Percentiles rank a stretch among this genome's conserved stretches.
Conservation (phyloP, 2,329 filamentous ascomycete species). For the Corinectria fuckeliana region DNA sequence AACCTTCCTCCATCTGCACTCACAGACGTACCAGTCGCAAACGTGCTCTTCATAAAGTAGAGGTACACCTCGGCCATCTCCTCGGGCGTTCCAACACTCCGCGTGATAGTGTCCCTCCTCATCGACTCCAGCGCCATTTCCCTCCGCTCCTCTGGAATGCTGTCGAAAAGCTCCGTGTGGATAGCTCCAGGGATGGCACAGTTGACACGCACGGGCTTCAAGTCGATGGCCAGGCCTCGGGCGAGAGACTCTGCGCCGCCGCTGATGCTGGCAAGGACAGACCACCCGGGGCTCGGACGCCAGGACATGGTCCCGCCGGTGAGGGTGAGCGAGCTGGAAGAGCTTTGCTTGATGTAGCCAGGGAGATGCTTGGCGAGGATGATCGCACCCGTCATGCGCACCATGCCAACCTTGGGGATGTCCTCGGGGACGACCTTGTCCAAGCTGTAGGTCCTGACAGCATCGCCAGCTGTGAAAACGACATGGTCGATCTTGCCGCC, state of each 20-base stretch:
- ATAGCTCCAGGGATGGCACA: slow-evolving; percentile 62
- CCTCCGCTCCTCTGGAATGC: slow-evolving; percentile 22
- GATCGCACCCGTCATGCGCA: slow-evolving; percentile 58
- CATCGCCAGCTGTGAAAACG: slow-evolving; percentile 62
- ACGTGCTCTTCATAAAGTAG: slow-evolving; percentile 51
- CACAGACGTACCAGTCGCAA: slow-evolving; percentile 44
- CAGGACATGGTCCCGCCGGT: slow-evolving; percentile 61
- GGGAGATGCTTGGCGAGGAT: slow-evolving; percentile 58
- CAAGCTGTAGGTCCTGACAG: slow-evolving; percentile 46
- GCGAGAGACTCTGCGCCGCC: slow-evolving; percentile 60
- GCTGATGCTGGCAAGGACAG: slow-evolving; percentile 54
- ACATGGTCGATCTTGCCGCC: slow-evolving; percentile 63
- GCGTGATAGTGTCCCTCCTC: slow-evolving; percentile 25
- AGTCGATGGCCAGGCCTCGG: slow-evolving; percentile 64
- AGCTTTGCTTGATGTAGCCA: slow-evolving; percentile 49
- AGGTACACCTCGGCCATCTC: slow-evolving; percentile 53
- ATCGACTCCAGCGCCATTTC: slow-evolving; percentile 18
- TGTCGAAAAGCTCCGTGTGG: slow-evolving; percentile 50
- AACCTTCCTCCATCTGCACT: slow-evolving; percentile 34
- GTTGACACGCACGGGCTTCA: slow-evolving; percentile 70
- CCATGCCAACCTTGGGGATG: slow-evolving; percentile 50
- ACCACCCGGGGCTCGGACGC: slow-evolving; percentile 59
- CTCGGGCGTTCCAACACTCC: slow-evolving; percentile 42
- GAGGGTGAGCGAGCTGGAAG: slow-evolving; percentile 58
- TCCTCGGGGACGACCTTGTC: slow-evolving; percentile 48